Conservation (phyloP, 2,329 filamentous ascomycete genomes). For the Fusarium tricinctum region DNA sequence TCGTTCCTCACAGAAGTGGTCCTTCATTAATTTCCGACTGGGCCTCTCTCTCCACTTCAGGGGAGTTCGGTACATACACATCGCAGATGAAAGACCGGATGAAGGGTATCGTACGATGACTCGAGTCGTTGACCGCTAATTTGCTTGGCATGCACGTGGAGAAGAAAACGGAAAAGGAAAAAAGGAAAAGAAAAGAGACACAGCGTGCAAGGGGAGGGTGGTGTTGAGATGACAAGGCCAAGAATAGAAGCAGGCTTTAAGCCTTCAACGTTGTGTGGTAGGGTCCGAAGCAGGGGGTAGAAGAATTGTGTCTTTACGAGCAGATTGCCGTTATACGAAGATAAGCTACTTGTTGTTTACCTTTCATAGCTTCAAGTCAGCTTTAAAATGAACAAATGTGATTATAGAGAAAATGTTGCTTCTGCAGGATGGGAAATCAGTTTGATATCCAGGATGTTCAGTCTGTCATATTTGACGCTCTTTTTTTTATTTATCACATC, state of each 20-base stretch:
- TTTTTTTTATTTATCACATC: constrained; percentile 18
- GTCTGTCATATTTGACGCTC: constrained; percentile 9
- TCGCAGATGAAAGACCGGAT: background rate
- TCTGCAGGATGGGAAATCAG: background rate
- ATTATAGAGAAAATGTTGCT: constrained; percentile 8
- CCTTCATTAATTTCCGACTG: constrained; percentile 42
- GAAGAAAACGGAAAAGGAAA: constrained; percentile 4
- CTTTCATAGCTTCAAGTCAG: background rate
- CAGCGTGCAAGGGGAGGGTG: background rate
- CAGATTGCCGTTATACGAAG: background rate
- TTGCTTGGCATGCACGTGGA: constrained; percentile 27
- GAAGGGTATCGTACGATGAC: constrained; percentile 33
- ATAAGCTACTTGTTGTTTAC: background rate
- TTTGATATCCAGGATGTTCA: background rate
- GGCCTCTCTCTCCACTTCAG: constrained; percentile 19
- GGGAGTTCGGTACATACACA: background rate
- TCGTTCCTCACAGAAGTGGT: constrained; percentile 14
- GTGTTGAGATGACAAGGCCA: constrained; percentile 27
- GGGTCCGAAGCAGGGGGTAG: background rate
- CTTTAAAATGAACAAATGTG: background rate
- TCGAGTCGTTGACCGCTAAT: constrained; percentile 13
- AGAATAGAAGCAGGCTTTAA: constrained; percentile 12
- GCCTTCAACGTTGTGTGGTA: constrained; percentile 1
- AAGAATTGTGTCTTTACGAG: background rate
- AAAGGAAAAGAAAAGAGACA: background rate